Conservation (phyloP, 2,329 filamentous ascomycete species). For the Dothistroma septosporum region DNA sequence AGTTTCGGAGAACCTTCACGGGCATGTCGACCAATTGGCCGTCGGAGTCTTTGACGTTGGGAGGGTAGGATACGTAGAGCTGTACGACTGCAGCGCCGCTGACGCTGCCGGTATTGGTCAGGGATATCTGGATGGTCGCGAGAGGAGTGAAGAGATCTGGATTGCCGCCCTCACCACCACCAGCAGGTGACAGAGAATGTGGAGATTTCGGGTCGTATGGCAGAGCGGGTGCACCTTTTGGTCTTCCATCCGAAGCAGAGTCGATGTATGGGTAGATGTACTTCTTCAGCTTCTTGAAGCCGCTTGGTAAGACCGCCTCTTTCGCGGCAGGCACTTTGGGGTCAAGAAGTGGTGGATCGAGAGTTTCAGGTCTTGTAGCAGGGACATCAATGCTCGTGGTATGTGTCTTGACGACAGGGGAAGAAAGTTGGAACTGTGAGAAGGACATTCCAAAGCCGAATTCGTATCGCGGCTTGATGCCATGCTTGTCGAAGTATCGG, state of each 20-base stretch:
- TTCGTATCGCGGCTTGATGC: constrained; percentile 71
- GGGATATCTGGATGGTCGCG: constrained; percentile 47
- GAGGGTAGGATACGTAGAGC: constrained; percentile 50
- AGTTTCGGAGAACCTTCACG: constrained; percentile 42
- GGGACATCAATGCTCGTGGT: constrained; percentile 27
- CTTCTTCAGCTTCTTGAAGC: constrained; percentile 59
- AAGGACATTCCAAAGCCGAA: constrained; percentile 87
- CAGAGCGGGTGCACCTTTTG: constrained; percentile 44
- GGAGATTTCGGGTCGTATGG: constrained; percentile 46
- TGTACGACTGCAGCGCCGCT: constrained; percentile 55
- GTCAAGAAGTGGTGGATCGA: constrained; percentile 54
- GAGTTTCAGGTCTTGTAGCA: constrained; percentile 35
- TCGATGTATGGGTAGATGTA: constrained; percentile 71
- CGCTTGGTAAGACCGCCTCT: constrained; percentile 58
- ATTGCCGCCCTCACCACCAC: constrained; percentile 66
- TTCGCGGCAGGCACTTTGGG: constrained; percentile 51
- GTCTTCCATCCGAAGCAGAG: constrained; percentile 45
- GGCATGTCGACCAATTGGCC: constrained; percentile 42
- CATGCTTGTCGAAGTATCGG: constrained; percentile 75
- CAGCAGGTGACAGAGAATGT: constrained; percentile 57
- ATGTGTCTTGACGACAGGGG: constrained; percentile 46
- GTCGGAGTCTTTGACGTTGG: constrained; percentile 24
- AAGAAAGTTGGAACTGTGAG: constrained; percentile 64
- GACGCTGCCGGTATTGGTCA: constrained; percentile 60
- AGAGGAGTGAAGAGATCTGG: constrained; percentile 60